A percentile compares a stretch with the other conserved stretches of the same genome.
phyloP scores from a whole-genome alignment of 1,284 basidiomycete species.

The Leccinum pachyderme region DNA sequence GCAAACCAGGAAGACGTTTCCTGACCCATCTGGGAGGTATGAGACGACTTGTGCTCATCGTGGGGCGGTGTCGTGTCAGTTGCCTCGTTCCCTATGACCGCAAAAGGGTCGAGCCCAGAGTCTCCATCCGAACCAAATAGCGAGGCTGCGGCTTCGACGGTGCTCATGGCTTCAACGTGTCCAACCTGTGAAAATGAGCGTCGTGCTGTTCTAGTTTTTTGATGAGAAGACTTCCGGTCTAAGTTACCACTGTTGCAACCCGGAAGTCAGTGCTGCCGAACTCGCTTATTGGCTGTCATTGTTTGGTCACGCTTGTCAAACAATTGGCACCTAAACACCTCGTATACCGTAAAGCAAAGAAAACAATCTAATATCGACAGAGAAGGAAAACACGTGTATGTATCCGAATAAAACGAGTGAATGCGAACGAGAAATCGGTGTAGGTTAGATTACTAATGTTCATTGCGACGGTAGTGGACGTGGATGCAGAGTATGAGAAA shows the following conservation, averaged over 20 bases:
- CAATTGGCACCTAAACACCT: not conserved
- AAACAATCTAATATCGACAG: constrained; percentile 32
- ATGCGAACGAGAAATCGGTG: constrained; percentile 22
- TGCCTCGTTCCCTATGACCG: constrained; percentile 48
- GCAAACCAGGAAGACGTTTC: constrained; percentile 33
- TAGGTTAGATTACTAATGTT: constrained; percentile 39
- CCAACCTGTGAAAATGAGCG: constrained; percentile 9
- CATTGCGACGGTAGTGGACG: constrained; percentile 33
- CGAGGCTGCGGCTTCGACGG: constrained; percentile 72
- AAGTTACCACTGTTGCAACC: not conserved
- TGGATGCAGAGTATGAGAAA: constrained; percentile 32
- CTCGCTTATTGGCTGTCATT: constrained; percentile 11
- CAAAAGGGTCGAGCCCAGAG: constrained; percentile 62
- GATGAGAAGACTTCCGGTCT: not conserved
- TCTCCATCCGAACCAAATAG: constrained; percentile 66
- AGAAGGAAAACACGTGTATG: constrained; percentile 23
- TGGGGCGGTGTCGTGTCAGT: constrained; percentile 27
- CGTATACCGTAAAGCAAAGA: constrained; percentile 2
- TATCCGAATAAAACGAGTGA: constrained; percentile 26
- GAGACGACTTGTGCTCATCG: constrained; percentile 25
- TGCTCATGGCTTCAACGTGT: constrained; percentile 50
- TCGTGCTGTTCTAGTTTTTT: constrained; percentile 18
- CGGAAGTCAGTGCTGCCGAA: constrained; percentile 6
- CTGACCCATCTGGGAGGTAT: constrained; percentile 33
- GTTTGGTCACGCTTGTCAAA: constrained; percentile 30